Percentiles rank a stretch among this genome's conserved stretches.
Evolutionary conservation across 345 rosid species (phyloP).

Genomic region (Nephelium lappaceum): DNA sequence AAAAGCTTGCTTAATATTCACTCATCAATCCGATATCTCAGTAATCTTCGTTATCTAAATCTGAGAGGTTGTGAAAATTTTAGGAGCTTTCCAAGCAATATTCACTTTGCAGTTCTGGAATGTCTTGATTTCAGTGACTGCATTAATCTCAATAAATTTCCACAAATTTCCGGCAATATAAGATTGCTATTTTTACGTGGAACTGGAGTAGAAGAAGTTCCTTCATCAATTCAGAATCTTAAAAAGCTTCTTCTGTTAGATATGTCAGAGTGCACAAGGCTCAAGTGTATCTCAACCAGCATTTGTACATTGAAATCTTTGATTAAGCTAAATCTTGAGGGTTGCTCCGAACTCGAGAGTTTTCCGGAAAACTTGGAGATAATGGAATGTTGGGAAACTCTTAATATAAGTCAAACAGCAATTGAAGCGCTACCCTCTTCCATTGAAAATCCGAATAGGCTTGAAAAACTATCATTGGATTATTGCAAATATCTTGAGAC

Average conservation of each 20-base stretch:
- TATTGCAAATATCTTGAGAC: conserved; percentile 27
- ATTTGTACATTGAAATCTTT: neutral
- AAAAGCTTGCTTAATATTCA: too few relatives aligned
- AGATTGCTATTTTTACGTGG: conserved; percentile 12
- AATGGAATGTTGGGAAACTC: conserved; percentile 19
- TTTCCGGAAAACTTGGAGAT: conserved; percentile 27
- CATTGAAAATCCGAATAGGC: conserved; percentile 18
- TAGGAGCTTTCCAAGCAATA: neutral
- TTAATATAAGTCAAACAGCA: conserved; percentile 32
- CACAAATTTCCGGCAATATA: conserved; percentile 27
- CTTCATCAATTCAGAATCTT: conserved; percentile 25
- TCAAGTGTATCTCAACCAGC: too few relatives aligned
- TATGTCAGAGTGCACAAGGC: too few relatives aligned
- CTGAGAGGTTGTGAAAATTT: neutral
- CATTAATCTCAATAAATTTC: conserved; percentile 24
- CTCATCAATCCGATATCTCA: too few relatives aligned
- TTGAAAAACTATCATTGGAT: conserved; percentile 22
- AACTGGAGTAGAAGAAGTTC: conserved; percentile 36
- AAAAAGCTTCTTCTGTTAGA: conserved; percentile 17
- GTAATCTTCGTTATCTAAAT: too few relatives aligned
- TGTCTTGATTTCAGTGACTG: conserved; percentile 23
- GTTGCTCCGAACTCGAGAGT: neutral
- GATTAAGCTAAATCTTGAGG: neutral
- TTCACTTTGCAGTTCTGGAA: neutral
- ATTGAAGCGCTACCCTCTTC: conserved; percentile 34